Evolutionary conservation across 1,284 basidiomycete genomes (phyloP).

Genomic region (Pseudozyma flocculosa): DNA sequence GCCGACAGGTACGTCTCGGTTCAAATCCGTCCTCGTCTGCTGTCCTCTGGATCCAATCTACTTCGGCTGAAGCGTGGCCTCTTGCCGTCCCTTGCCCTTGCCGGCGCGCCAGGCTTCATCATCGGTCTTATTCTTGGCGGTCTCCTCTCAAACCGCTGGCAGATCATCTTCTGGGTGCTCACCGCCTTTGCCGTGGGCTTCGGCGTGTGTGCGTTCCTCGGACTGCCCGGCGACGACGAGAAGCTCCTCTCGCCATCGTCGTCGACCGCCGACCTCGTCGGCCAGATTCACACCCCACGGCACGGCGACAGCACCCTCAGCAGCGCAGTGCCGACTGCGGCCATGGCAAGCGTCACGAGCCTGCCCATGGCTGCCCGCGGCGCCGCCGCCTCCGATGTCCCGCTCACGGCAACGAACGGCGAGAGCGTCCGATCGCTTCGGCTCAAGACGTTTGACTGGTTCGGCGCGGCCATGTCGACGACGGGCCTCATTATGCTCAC

Average conservation of each 20-base stretch:
- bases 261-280: not conserved
- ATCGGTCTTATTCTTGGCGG: slow-evolving; percentile 72
- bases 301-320: not conserved
- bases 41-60: no score
- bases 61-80: no score
- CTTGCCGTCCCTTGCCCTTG: not conserved
- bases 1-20: slow-evolving; percentile 67
- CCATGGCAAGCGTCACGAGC: not conserved
- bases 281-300: not conserved
- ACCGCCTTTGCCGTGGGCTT: slow-evolving; percentile 65
- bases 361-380: no score
- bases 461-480: slow-evolving; percentile 75
- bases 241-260: slow-evolving; percentile 9
- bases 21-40: no score
- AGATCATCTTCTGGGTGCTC: slow-evolving; percentile 66
- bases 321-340: not conserved
- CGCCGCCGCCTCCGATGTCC: slow-evolving; percentile 1
- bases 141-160: slow-evolving; percentile 66
- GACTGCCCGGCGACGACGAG: slow-evolving; percentile 60
- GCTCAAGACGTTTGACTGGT: slow-evolving; percentile 68
- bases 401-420: not conserved
- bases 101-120: slow-evolving; percentile 25
- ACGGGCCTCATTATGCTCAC: slow-evolving; percentile 74
- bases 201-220: slow-evolving; percentile 60
- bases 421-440: slow-evolving; percentile 15